A percentile compares a stretch with the other conserved stretches of the same genome.
Evolutionary conservation across 2,329 filamentous ascomycete species (phyloP).

Genomic region (Fonsecaea pedrosoi): DNA sequence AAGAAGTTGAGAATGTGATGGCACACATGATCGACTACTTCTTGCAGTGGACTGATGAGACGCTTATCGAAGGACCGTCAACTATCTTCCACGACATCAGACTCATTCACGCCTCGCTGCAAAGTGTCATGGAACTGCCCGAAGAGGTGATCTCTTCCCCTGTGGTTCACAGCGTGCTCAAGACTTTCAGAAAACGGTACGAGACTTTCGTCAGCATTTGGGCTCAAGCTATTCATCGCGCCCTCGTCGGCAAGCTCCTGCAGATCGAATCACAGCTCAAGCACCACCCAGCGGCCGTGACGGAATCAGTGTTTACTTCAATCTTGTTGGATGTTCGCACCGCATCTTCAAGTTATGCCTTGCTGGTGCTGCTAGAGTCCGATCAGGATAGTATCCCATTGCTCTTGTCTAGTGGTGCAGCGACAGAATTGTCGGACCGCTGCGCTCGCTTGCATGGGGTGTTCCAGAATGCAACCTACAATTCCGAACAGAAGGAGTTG

Average conservation of each 20-base stretch:
- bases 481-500: constrained; percentile 25
- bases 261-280: constrained; percentile 9
- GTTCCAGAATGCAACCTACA: constrained; percentile 30
- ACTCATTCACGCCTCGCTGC: constrained; percentile 18
- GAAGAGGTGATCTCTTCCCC: constrained; percentile 8
- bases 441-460: constrained; percentile 12
- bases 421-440: constrained; percentile 4
- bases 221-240: constrained; percentile 8
- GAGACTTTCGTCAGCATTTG: constrained; percentile 13
- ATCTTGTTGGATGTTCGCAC: constrained; percentile 18
- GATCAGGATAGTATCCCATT: neutral
- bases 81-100: constrained; percentile 27
- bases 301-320: constrained; percentile 20
- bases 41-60: constrained; percentile 14
- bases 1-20: constrained; percentile 9
- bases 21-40: constrained; percentile 22
- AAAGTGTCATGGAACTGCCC: constrained; percentile 13
- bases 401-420: constrained; percentile 10
- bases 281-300: neutral
- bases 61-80: constrained; percentile 5
- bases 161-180: neutral
- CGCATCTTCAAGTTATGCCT: constrained; percentile 5
- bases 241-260: constrained; percentile 12
- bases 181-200: constrained; percentile 8
- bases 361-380: constrained; percentile 5